These are phyloP conservation scores for Cryptococcus neoformans DNA, from an alignment of 1,284 basidiomycete species.

Conservation along the genomic window DNA sequence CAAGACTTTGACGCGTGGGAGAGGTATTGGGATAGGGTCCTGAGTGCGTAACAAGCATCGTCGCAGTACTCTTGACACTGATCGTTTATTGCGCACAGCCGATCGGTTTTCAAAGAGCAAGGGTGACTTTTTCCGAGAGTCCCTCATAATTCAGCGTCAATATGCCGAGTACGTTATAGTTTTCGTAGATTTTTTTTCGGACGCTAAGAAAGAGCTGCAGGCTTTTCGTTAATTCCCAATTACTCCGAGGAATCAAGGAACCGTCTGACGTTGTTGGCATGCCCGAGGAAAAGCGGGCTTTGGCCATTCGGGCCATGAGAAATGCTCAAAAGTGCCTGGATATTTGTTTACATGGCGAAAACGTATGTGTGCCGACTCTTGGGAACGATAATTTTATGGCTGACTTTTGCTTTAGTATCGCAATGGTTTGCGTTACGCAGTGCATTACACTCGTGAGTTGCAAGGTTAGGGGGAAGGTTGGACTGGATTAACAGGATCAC, in stretches of 20 bases:
- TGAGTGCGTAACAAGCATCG: conserved; percentile 24
- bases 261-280: conserved; percentile 44
- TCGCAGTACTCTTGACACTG: neutral
- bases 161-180: conserved; percentile 34
- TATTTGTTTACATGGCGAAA: conserved; percentile 45
- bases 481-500: too few species aligned
- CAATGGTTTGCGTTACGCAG: conserved; percentile 79
- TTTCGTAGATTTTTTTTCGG: neutral
- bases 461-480: neutral
- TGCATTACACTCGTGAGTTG: conserved; percentile 54
- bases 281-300: conserved; percentile 44
- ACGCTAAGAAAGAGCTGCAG: conserved; percentile 2
- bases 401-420: conserved; percentile 57
- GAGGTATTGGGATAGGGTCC: conserved; percentile 47
- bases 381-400: neutral
- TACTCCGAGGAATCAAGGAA: conserved; percentile 46
- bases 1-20: conserved; percentile 50
- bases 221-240: conserved; percentile 49
- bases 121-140: conserved; percentile 48
- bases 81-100: conserved; percentile 10
- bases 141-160: conserved; percentile 41
- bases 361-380: conserved; percentile 19
- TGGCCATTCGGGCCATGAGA: conserved; percentile 48
- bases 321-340: conserved; percentile 50
- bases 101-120: conserved; percentile 43